phyloP scores from a whole-genome alignment of 495 filamentous ascomycete genomes.

The Ascobolus immersus region DNA sequence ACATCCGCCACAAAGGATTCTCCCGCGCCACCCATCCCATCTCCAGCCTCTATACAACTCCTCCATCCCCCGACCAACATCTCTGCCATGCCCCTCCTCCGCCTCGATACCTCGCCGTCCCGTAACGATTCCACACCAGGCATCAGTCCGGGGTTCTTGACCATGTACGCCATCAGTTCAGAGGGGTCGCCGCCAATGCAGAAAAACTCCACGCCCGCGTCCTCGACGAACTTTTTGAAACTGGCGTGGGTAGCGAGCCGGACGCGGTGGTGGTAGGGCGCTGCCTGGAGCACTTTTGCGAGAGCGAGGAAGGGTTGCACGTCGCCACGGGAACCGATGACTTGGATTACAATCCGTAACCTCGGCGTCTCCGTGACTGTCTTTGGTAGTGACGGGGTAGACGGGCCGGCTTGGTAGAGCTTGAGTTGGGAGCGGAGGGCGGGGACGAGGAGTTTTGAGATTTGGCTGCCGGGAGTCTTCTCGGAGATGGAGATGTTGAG shows the following conservation, averaged over 20 bases:
- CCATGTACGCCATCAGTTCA: constrained; percentile 61
- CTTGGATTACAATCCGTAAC: constrained; percentile 55
- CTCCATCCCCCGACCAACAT: constrained; percentile 38
- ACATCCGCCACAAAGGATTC: constrained; percentile 39
- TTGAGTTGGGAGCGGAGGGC: neutral
- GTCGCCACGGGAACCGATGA: constrained; percentile 51
- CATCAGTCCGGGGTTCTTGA: constrained; percentile 51
- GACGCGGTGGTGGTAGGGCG: constrained; percentile 38
- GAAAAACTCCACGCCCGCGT: constrained; percentile 33
- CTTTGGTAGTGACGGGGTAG: neutral
- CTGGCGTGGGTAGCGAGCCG: constrained; percentile 42
- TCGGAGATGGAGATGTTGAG: constrained; percentile 8
- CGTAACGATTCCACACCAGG: constrained; percentile 37
- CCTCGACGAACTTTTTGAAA: constrained; percentile 36
- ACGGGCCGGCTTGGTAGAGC: neutral
- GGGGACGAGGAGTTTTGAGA: neutral
- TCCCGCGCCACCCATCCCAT: constrained; percentile 6
- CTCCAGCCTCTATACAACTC: constrained; percentile 31
- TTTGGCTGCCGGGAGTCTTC: constrained; percentile 4
- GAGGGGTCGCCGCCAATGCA: constrained; percentile 44
- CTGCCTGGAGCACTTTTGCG: constrained; percentile 39
- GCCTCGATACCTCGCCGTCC: constrained; percentile 34
- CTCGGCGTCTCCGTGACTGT: neutral
- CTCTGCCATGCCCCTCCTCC: constrained; percentile 34
- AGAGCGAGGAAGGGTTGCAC: constrained; percentile 54